These are phyloP conservation scores for Dimocarpus longan DNA, from an alignment of 345 rosid species.

Conservation along the genomic window DNA sequence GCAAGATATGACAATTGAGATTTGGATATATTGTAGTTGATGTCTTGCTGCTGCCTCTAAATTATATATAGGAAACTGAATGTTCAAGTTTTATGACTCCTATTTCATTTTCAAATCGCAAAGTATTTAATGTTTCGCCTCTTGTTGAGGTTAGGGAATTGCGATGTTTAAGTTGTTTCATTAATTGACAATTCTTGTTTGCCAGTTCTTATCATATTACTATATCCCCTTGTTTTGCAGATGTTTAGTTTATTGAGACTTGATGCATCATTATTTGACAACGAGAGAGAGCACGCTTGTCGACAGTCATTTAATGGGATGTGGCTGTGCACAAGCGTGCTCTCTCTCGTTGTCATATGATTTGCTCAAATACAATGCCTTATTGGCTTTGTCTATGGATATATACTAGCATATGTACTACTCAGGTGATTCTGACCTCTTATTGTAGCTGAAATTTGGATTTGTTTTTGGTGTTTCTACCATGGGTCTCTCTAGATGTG, in stretches of 20 bases:
- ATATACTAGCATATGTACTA: not conserved
- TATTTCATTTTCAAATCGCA: not conserved
- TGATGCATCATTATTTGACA: slow-evolving; percentile 34
- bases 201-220: not conserved
- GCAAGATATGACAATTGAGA: too few relatives aligned
- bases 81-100: not conserved
- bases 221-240: not conserved
- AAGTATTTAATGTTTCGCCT: not conserved
- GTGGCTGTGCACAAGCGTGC: slow-evolving; percentile 47
- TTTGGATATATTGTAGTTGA: too few relatives aligned
- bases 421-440: slow-evolving; percentile 16
- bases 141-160: not conserved
- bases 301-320: slow-evolving; percentile 24
- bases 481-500: not conserved
- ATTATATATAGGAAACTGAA: not conserved
- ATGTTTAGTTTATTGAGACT: not conserved
- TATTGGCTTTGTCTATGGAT: not conserved
- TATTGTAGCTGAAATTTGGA: not conserved
- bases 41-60: not conserved
- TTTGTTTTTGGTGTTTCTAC: not conserved
- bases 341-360: slow-evolving; percentile 40
- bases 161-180: not conserved
- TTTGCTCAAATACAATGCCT: slow-evolving; percentile 10
- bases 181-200: not conserved
- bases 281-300: slow-evolving; percentile 67